These are phyloP conservation scores for Thelonectria olida DNA, from an alignment of 2,329 filamentous ascomycete genomes.

Conservation along the genomic window DNA sequence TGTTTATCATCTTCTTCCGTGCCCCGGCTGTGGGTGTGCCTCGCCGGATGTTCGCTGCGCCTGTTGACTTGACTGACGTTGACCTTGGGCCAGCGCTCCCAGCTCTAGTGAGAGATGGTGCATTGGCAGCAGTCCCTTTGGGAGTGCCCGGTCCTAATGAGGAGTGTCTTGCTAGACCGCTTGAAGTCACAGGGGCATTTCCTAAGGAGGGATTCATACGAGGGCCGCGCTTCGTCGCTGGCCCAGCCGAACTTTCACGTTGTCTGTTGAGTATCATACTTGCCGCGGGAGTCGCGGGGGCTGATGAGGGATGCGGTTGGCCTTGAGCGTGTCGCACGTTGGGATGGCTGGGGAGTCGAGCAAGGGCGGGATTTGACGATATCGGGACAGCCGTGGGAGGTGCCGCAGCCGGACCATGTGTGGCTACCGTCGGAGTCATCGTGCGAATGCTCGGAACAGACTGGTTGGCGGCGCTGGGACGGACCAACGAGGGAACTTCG, in stretches of 20 bases:
- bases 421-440: conserved; percentile 53
- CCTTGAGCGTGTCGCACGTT: conserved; percentile 61
- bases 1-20: conserved; percentile 63
- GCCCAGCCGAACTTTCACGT: conserved; percentile 68
- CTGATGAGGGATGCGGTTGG: conserved; percentile 64
- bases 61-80: conserved; percentile 54
- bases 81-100: conserved; percentile 70
- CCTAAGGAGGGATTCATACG: conserved; percentile 58
- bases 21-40: conserved; percentile 54
- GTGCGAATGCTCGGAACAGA: conserved; percentile 51
- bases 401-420: conserved; percentile 37
- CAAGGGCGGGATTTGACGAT: conserved; percentile 53
- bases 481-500: conserved; percentile 70
- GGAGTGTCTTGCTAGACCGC: conserved; percentile 68
- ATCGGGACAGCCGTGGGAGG: conserved; percentile 38
- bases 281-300: conserved; percentile 68
- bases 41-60: conserved; percentile 54
- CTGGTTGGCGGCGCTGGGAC: conserved; percentile 64
- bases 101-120: conserved; percentile 54
- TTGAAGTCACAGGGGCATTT: conserved; percentile 61
- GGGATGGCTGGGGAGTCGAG: conserved; percentile 53
- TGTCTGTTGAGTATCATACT: conserved; percentile 68
- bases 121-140: conserved; percentile 51
- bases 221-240: conserved; percentile 63
- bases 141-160: conserved; percentile 71